phyloP scores from a whole-genome alignment of 2,329 filamentous ascomycete genomes.

The Fusarium caatingaense region DNA sequence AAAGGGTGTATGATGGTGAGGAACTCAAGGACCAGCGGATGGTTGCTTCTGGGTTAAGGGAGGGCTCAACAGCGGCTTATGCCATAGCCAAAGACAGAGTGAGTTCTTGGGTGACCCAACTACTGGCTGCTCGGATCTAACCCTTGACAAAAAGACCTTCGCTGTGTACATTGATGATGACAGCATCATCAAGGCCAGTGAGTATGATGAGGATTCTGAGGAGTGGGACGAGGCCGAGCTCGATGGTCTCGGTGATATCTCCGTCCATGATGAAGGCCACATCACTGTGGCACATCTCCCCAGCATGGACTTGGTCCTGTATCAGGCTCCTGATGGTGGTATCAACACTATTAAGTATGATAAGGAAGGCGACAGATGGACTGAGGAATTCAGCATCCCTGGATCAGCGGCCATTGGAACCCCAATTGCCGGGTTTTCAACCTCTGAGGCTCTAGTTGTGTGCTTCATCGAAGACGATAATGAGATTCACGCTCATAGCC shows the following conservation, averaged over 20 bases:
- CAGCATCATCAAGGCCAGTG: neutral
- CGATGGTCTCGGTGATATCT: neutral
- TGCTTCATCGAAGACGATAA: neutral
- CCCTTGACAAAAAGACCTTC: neutral
- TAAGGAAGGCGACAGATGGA: rapidly evolving
- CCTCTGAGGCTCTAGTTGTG: neutral
- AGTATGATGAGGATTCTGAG: neutral
- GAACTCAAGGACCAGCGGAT: neutral
- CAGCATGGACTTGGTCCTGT: neutral
- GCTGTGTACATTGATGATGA: neutral
- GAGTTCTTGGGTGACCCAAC: neutral
- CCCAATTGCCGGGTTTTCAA: neutral
- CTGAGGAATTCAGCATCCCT: neutral
- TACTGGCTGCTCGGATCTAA: neutral
- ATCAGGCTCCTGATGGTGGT: neutral
- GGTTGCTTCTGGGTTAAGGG: neutral
- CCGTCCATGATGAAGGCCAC: neutral
- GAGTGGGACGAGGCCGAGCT: neutral
- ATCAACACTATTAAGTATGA: neutral
- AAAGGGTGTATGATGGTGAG: neutral
- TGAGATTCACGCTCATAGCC: neutral
- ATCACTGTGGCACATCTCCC: neutral
- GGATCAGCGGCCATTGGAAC: neutral
- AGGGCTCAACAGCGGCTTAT: neutral
- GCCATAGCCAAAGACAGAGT: neutral